Conservation (phyloP, 2,329 filamentous ascomycete species). For the Diaporthe sp. region DNA sequence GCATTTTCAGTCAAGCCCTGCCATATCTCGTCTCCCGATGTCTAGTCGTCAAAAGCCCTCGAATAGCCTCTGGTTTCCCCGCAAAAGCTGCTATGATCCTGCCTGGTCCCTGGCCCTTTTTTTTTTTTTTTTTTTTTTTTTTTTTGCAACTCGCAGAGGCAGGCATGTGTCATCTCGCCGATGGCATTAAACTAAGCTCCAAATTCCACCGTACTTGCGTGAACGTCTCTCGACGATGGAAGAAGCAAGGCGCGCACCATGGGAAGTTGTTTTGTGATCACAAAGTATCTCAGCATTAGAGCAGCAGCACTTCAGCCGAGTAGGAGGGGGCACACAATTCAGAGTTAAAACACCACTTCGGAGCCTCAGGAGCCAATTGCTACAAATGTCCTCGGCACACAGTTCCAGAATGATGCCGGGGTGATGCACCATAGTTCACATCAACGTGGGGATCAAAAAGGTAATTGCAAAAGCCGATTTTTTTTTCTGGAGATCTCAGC, state of each 20-base stretch:
- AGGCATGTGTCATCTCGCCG: background rate
- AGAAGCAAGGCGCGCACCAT: background rate
- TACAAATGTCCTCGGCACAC: background rate
- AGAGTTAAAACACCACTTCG: background rate
- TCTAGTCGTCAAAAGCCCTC: too few relatives aligned
- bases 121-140: too few relatives aligned
- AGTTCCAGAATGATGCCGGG: background rate
- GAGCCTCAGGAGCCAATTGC: too few relatives aligned
- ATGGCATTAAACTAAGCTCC: too few relatives aligned
- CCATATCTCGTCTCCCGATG: too few relatives aligned
- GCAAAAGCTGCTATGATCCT: too few relatives aligned
- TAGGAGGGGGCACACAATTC: background rate
- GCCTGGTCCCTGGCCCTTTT: too few relatives aligned
- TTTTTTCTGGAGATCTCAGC: constrained; percentile 43
- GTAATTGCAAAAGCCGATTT: constrained; percentile 40
- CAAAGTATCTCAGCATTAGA: background rate
- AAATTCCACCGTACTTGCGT: too few relatives aligned
- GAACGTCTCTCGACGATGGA: background rate
- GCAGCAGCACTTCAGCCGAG: too few relatives aligned
- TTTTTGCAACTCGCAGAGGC: background rate
- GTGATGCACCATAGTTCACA: background rate
- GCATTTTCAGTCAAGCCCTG: too few relatives aligned
- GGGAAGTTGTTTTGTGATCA: background rate
- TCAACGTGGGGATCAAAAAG: background rate
- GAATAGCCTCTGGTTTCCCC: too few relatives aligned